Evolutionary conservation across 2,329 filamentous ascomycete species (phyloP).

Genomic region (Cercospora sojina): DNA sequence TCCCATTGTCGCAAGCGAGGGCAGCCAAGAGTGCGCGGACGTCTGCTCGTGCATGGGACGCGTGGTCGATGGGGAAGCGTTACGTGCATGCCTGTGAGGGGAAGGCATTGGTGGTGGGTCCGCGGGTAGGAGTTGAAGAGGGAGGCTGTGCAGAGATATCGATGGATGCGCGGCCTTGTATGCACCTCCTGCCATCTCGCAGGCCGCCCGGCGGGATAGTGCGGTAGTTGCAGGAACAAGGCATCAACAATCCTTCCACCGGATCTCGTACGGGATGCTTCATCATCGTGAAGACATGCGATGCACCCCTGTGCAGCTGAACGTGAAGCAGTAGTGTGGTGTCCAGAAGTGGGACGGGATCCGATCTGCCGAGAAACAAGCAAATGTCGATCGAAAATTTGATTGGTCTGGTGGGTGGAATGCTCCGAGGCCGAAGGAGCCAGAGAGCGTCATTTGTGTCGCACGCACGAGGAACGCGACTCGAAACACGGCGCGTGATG

Average conservation of each 20-base stretch:
- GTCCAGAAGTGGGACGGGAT: background rate
- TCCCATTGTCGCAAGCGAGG: background rate
- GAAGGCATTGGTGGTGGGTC: background rate
- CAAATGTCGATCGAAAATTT: background rate
- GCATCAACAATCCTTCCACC: background rate
- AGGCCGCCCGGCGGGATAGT: background rate
- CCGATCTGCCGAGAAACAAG: background rate
- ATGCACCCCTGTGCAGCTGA: background rate
- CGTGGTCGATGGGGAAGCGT: slow-evolving; percentile 1
- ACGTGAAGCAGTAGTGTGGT: background rate
- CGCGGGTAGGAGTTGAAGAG: background rate
- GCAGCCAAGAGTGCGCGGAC: background rate
- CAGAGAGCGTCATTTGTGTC: background rate
- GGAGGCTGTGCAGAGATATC: background rate
- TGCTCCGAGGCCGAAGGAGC: background rate
- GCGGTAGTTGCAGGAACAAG: background rate
- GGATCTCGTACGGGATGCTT: background rate
- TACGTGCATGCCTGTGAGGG: background rate
- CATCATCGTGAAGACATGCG: background rate
- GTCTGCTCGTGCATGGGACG: background rate
- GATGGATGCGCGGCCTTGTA: background rate
- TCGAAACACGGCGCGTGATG: slow-evolving; percentile 1
- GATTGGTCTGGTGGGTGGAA: background rate
- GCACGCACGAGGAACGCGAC: background rate
- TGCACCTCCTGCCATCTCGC: background rate